phyloP scores from a whole-genome alignment of 257 asterid species.

The Solanum sejunctum region DNA sequence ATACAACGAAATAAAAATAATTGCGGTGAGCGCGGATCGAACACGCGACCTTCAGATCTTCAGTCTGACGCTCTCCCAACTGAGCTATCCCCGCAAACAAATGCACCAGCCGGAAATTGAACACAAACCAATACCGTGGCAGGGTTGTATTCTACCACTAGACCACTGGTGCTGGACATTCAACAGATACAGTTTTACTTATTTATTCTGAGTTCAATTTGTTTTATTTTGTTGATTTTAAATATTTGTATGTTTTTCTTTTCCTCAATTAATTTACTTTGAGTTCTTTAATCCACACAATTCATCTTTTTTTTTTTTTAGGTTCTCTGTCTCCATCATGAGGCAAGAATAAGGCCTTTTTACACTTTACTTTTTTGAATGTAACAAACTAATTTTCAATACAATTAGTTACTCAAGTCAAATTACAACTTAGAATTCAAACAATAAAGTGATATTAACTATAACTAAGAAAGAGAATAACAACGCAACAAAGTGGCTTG shows the following conservation, averaged over 20 bases:
- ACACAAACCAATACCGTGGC: slow-evolving; percentile 80
- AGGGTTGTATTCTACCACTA: slow-evolving; percentile 69
- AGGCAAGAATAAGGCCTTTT: not conserved
- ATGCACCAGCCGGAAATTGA: slow-evolving; percentile 66
- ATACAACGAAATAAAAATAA: not conserved
- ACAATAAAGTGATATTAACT: no score
- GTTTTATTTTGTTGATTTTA: no score
- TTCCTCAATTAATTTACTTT: not conserved
- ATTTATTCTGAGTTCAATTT: not conserved
- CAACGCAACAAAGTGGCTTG: no score
- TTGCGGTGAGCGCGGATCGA: slow-evolving; percentile 83
- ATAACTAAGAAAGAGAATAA: no score
- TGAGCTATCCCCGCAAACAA: slow-evolving; percentile 53
- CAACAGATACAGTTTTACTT: not conserved
- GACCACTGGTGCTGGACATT: slow-evolving; percentile 42
- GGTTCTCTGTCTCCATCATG: not conserved
- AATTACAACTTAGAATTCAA: no score
- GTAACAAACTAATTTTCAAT: no score
- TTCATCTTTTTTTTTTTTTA: not conserved
- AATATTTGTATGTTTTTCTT: no score
- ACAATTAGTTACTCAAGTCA: no score
- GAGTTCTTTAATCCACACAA: not conserved
- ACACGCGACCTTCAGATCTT: slow-evolving; percentile 64
- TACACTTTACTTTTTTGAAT: no score
- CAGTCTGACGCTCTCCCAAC: slow-evolving; percentile 90